Conservation (phyloP, 192 early-diverging fungal species). For the Coemansia sp. region DNA sequence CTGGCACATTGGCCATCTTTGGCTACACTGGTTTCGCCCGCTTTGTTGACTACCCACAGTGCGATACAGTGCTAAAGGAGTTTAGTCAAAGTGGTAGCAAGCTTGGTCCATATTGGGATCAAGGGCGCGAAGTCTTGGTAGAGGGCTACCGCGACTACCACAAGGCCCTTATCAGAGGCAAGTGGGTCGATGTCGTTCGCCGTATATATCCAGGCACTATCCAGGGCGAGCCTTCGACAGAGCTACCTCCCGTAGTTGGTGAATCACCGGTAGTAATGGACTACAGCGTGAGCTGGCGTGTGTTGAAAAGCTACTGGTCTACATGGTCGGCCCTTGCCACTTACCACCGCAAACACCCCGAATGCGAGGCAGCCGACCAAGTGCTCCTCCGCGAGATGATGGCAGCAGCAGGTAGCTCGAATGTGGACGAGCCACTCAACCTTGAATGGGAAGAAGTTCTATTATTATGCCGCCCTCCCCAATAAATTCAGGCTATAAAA, state of each 20-base stretch:
- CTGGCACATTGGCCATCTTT: conserved; percentile 45
- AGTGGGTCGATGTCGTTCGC: conserved; percentile 19
- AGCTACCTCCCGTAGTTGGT: conserved; percentile 7
- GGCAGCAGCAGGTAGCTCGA: conserved; percentile 16
- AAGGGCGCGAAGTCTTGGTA: conserved; percentile 25
- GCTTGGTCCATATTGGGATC: conserved; percentile 26
- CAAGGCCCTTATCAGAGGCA: conserved; percentile 5
- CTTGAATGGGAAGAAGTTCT: conserved; percentile 36
- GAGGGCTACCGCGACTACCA: conserved; percentile 32
- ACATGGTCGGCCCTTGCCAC: conserved; percentile 22
- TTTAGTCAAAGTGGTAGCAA: conserved; percentile 11
- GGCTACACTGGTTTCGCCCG: conserved; percentile 36
- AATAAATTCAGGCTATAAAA: not conserved
- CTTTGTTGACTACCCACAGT: conserved; percentile 47
- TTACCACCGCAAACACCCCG: conserved; percentile 27
- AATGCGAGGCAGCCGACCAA: conserved; percentile 6
- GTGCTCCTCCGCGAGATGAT: conserved; percentile 27
- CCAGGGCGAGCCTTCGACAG: conserved; percentile 9
- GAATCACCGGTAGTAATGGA: conserved; percentile 20
- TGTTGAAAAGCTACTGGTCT: conserved; percentile 17
- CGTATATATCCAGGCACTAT: conserved; percentile 20
- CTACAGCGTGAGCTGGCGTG: conserved; percentile 24
- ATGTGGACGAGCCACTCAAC: conserved; percentile 31
- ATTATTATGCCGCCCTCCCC: conserved; percentile 27
- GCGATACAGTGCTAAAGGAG: conserved; percentile 29